A percentile compares a stretch with the other conserved stretches of the same genome.
These are phyloP conservation scores for Fraxinus angustifolia DNA, from an alignment of 305 asterid genomes.

Conservation along the genomic window DNA sequence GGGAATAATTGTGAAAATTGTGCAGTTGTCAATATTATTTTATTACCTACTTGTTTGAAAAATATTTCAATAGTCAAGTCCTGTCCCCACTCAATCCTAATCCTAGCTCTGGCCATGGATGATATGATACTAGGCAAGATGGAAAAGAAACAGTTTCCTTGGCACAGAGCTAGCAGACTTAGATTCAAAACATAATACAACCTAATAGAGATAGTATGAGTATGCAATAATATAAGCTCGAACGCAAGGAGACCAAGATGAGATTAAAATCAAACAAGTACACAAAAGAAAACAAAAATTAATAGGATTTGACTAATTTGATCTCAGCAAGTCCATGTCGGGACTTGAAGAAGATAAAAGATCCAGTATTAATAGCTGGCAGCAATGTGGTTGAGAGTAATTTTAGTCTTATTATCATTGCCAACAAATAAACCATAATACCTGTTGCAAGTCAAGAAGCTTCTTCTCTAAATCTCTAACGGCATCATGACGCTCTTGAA, in stretches of 20 bases:
- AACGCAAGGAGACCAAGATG: background rate
- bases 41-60: background rate
- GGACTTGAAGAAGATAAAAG: background rate
- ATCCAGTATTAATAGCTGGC: background rate
- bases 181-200: background rate
- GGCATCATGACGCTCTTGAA: conserved; percentile 62
- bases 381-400: background rate
- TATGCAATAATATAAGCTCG: background rate
- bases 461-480: conserved; percentile 54
- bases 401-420: background rate
- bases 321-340: background rate
- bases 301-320: background rate
- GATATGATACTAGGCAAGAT: background rate
- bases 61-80: background rate
- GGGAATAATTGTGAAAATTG: background rate
- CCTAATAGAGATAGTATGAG: background rate
- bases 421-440: conserved; percentile 13
- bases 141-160: background rate
- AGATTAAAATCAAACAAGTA: background rate
- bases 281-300: background rate
- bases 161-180: background rate
- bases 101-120: background rate
- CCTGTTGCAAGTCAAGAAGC: conserved; percentile 62
- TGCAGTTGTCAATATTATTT: background rate
- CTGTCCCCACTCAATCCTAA: background rate